Evolutionary conservation across 345 rosid genomes (phyloP).

Genomic region (Eucalyptus cloeziana): DNA sequence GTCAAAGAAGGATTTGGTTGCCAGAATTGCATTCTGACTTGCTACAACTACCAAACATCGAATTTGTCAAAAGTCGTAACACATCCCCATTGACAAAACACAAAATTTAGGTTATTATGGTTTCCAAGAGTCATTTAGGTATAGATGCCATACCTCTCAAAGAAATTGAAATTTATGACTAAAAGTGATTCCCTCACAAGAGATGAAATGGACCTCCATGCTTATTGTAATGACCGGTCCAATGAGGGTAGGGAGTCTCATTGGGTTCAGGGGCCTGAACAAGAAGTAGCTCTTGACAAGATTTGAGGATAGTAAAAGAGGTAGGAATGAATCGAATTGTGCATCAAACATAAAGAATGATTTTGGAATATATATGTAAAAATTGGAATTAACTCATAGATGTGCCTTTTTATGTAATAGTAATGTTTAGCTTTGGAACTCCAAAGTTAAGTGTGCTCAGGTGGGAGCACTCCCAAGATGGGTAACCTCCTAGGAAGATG

Average conservation of each 20-base stretch:
- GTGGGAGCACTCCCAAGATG: not conserved
- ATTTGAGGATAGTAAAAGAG: too few relatives aligned
- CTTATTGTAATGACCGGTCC: not conserved
- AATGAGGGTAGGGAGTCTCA: rapidly evolving
- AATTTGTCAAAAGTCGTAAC: not conserved
- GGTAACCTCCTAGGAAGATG: too few relatives aligned
- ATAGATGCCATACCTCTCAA: not conserved
- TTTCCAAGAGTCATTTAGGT: not conserved
- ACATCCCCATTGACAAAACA: not conserved
- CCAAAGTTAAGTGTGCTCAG: not conserved
- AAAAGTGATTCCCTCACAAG: not conserved
- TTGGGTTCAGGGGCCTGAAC: not conserved
- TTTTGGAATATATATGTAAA: too few relatives aligned
- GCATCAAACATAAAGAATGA: not conserved
- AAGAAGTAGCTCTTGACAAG: not conserved
- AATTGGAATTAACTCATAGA: not conserved
- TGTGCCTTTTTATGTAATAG: not conserved
- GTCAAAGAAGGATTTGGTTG: not conserved
- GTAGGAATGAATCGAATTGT: not conserved
- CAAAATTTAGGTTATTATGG: not conserved
- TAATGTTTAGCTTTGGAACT: not conserved
- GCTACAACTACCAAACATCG: not conserved
- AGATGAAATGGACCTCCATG: not conserved
- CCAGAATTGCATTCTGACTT: not conserved
- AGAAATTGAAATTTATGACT: not conserved